phyloP scores from a whole-genome alignment of 257 asterid genomes.

The Solanum ossicruentum region DNA sequence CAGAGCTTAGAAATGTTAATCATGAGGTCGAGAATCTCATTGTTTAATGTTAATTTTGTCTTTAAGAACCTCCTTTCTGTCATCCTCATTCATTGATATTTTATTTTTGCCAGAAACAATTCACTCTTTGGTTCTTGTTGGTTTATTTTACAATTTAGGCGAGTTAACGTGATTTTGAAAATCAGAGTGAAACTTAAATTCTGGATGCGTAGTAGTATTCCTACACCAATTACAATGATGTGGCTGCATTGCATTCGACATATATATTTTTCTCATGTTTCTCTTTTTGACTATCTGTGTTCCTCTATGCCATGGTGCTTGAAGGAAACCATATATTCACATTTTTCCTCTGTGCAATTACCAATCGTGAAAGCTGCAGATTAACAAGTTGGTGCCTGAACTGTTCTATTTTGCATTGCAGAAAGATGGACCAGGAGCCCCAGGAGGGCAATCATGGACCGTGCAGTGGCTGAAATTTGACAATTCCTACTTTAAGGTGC shows the following conservation, averaged over 20 bases:
- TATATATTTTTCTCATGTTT: neutral
- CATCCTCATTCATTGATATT: neutral
- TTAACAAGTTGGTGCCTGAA: neutral
- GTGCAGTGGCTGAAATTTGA: conserved; percentile 90
- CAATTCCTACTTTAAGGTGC: conserved; percentile 89
- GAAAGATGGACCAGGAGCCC: conserved; percentile 99
- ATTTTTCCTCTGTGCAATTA: neutral
- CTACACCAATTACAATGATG: neutral
- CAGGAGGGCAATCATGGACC: conserved; percentile 99
- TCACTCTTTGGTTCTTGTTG: neutral
- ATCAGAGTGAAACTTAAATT: neutral
- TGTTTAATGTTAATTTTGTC: neutral
- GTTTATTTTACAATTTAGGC: neutral
- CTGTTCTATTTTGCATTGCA: conserved; percentile 20
- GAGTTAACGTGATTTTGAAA: neutral
- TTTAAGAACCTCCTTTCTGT: neutral
- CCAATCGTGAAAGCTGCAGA: neutral
- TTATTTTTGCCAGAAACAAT: neutral
- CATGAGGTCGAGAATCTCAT: neutral
- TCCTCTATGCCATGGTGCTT: neutral
- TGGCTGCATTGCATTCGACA: neutral
- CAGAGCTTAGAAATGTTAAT: neutral
- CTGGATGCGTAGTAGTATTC: neutral
- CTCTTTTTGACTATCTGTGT: neutral
- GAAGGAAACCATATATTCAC: neutral